phyloP scores from a whole-genome alignment of 345 rosid species.

The Hypericum perforatum region DNA sequence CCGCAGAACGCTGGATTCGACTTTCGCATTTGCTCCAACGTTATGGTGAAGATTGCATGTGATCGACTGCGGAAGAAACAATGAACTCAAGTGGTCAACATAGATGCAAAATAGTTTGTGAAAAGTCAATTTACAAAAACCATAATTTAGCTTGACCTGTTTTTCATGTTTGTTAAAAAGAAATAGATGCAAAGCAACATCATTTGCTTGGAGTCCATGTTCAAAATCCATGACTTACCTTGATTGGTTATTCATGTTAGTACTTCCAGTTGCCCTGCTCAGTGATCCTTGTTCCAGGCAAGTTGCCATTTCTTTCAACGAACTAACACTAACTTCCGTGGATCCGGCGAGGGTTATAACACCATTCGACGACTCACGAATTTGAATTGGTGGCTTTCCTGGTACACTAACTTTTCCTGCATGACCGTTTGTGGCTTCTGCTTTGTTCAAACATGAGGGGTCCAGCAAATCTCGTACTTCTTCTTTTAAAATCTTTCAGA shows the following conservation, averaged over 20 bases:
- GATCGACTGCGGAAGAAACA: slow-evolving; percentile 65
- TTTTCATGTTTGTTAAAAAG: too few relatives aligned
- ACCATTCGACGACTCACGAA: slow-evolving; percentile 92
- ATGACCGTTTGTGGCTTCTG: slow-evolving; percentile 49
- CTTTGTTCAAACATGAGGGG: slow-evolving; percentile 40
- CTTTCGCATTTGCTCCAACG: slow-evolving; percentile 93
- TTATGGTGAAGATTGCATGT: slow-evolving; percentile 97
- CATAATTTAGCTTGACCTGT: too few relatives aligned
- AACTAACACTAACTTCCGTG: slow-evolving; percentile 68
- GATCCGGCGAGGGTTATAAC: slow-evolving; percentile 97
- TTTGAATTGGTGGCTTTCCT: slow-evolving; percentile 92
- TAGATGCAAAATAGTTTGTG: too few relatives aligned
- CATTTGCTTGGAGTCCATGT: too few relatives aligned
- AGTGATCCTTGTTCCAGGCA: slow-evolving; percentile 92
- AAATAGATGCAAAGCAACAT: too few relatives aligned
- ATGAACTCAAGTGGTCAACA: background rate
- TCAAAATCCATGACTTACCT: slow-evolving; percentile 39
- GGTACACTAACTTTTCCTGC: slow-evolving; percentile 53
- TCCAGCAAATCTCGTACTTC: slow-evolving; percentile 95
- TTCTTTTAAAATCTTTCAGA: slow-evolving; percentile 84
- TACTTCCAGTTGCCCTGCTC: slow-evolving; percentile 95
- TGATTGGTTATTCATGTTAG: slow-evolving; percentile 96
- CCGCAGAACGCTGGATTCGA: slow-evolving; percentile 46
- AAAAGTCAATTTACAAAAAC: too few relatives aligned
- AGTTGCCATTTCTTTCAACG: slow-evolving; percentile 86